Percentiles rank a stretch among this genome's conserved stretches.
phyloP scores from a whole-genome alignment of 257 asterid species.

The Verbascum thapsus region DNA sequence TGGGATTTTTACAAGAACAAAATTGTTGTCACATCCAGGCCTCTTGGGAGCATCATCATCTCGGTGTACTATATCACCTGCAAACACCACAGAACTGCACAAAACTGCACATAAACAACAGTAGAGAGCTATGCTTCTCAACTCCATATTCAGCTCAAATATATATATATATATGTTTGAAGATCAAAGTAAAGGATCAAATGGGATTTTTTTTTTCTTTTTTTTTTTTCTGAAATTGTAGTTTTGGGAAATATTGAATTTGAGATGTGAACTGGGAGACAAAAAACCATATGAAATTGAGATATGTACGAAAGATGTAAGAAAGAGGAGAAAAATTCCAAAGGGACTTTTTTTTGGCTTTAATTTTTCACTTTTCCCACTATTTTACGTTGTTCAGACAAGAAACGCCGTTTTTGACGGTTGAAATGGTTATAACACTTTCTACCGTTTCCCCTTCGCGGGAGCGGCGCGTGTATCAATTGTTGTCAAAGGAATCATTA shows the following conservation, averaged over 20 bases:
- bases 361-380: not conserved
- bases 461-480: conserved; percentile 37
- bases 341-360: conserved; percentile 37
- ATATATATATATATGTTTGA: conserved; percentile 19
- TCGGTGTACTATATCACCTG: conserved; percentile 87
- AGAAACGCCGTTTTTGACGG: conserved; percentile 31
- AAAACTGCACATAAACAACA: conserved; percentile 39
- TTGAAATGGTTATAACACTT: conserved; percentile 31
- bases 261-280: conserved; percentile 34
- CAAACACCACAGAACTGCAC: conserved; percentile 50
- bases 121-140: conserved; percentile 44
- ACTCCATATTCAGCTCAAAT: conserved; percentile 50
- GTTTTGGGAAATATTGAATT: conserved; percentile 6
- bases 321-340: conserved; percentile 27
- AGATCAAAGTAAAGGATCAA: conserved; percentile 46
- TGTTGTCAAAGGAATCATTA: not conserved
- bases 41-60: conserved; percentile 79
- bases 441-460: conserved; percentile 8
- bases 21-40: conserved; percentile 85
- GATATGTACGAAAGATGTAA: conserved; percentile 36
- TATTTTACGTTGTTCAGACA: conserved; percentile 2
- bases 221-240: too few relatives aligned
- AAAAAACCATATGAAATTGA: conserved; percentile 30
- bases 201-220: too few relatives aligned
- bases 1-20: conserved; percentile 66